Evolutionary conservation across 179 eudicot genomes (phyloP).

Genomic region (Beta lomatogona): DNA sequence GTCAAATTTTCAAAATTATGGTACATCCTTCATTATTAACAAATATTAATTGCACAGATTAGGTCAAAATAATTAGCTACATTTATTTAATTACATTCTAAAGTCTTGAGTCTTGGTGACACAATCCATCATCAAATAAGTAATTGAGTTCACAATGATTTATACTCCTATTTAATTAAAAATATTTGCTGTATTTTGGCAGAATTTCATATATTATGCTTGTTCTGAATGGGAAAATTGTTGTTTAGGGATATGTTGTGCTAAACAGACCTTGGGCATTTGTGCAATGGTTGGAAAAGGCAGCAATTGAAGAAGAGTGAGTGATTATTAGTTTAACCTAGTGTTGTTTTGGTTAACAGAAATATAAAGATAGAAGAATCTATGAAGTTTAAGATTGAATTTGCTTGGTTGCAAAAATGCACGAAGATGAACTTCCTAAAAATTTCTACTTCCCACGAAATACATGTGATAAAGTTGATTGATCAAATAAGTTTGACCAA

Average conservation of each 20-base stretch:
- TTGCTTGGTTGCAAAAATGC: too few species aligned
- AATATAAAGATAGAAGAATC: too few species aligned
- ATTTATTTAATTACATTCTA: background rate
- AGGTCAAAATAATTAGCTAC: background rate
- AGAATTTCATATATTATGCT: background rate
- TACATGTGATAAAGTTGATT: too few species aligned
- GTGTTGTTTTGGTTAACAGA: too few species aligned
- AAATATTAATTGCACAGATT: background rate
- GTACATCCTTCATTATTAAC: background rate
- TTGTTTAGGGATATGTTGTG: constrained; percentile 73
- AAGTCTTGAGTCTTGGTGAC: constrained; percentile 6
- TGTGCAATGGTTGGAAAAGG: constrained; percentile 80
- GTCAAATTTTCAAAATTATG: constrained; percentile 1
- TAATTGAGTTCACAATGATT: background rate
- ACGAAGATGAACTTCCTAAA: too few species aligned
- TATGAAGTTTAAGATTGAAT: too few species aligned
- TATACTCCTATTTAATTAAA: background rate
- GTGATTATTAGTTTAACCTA: constrained; percentile 14
- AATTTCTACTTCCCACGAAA: too few species aligned
- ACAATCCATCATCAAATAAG: background rate
- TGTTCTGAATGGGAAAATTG: background rate
- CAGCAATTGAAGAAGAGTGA: constrained; percentile 83
- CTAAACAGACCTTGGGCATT: constrained; percentile 96
- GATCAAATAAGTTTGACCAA: too few species aligned
- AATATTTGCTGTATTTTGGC: background rate